Evolutionary conservation across 805 yeast species (phyloP).

Genomic region (Yarrowia porcina): DNA sequence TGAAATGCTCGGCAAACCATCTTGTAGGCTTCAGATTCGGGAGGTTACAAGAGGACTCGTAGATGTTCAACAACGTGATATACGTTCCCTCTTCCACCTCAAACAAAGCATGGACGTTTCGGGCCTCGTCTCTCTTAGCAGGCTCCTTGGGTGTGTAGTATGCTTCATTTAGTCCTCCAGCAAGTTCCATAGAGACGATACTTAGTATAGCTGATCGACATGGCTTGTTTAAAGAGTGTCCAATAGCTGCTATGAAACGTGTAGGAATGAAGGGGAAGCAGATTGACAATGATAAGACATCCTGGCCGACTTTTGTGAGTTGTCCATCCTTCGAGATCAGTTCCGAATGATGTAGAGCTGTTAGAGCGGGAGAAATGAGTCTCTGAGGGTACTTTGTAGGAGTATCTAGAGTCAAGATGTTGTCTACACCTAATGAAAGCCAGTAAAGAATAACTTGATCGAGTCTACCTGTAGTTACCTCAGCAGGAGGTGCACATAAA

Average conservation of each 20-base stretch:
- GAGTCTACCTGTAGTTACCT: neutral
- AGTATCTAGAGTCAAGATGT: neutral
- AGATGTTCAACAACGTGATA: neutral
- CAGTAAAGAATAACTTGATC: neutral
- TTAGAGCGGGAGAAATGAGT: neutral
- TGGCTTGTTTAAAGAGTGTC: neutral
- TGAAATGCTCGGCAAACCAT: conserved; percentile 11
- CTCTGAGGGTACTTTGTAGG: neutral
- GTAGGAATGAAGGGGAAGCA: neutral
- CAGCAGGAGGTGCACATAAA: neutral
- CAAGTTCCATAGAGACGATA: neutral
- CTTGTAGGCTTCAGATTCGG: neutral
- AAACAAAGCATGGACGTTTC: neutral
- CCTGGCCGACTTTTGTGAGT: neutral
- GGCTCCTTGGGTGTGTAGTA: neutral
- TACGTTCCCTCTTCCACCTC: neutral
- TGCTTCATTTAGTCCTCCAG: conserved; percentile 1
- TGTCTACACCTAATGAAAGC: neutral
- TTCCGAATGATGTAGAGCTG: neutral
- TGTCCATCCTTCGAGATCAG: neutral
- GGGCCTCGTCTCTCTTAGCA: neutral
- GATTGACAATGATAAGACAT: neutral
- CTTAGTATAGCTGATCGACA: neutral
- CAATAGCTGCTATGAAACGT: neutral
- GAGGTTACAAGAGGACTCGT: neutral